Conservation (phyloP, 352 stramenopile genomes). For the Phytophthora rubi region DNA sequence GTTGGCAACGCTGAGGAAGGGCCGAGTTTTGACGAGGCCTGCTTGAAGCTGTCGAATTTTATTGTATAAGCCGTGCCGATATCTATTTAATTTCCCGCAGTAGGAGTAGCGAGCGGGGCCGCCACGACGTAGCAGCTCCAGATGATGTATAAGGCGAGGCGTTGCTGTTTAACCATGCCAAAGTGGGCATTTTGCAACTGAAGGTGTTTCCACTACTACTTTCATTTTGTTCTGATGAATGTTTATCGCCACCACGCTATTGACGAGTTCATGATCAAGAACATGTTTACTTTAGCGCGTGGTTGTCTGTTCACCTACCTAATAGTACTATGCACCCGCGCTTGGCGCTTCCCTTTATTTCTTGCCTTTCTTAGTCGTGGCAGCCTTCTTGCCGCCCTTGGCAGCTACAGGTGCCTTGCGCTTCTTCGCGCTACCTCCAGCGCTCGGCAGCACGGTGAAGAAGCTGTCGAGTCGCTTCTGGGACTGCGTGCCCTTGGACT, state of each 20-base stretch:
- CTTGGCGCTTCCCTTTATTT: slow-evolving; percentile 46
- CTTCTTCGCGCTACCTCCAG: slow-evolving; percentile 51
- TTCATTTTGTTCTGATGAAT: too few relatives aligned
- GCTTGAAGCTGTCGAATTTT: slow-evolving; percentile 7
- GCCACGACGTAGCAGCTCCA: slow-evolving; percentile 15
- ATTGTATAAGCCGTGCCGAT: slow-evolving; percentile 38
- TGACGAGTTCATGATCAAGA: slow-evolving; percentile 17
- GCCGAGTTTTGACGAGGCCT: slow-evolving; percentile 8
- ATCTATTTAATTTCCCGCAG: slow-evolving; percentile 43
- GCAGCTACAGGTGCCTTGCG: slow-evolving; percentile 54
- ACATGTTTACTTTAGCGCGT: slow-evolving; percentile 12
- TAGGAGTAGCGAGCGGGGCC: slow-evolving; percentile 25
- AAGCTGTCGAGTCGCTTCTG: slow-evolving; percentile 98
- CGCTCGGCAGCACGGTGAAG: slow-evolving; percentile 89
- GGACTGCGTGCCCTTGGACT: slow-evolving; percentile 94
- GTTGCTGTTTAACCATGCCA: slow-evolving; percentile 12
- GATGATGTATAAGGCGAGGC: slow-evolving; percentile 37
- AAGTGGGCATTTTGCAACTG: slow-evolving; percentile 6
- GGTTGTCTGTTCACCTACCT: slow-evolving; percentile 17
- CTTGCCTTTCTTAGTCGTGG: slow-evolving; percentile 61
- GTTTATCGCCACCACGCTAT: too few relatives aligned
- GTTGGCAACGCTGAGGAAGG: slow-evolving; percentile 36
- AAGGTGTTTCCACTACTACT: background rate
- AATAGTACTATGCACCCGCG: slow-evolving; percentile 27
- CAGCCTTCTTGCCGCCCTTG: slow-evolving; percentile 44